Conservation (phyloP, 805 yeast genomes). For the Ogataea ramenticola region DNA sequence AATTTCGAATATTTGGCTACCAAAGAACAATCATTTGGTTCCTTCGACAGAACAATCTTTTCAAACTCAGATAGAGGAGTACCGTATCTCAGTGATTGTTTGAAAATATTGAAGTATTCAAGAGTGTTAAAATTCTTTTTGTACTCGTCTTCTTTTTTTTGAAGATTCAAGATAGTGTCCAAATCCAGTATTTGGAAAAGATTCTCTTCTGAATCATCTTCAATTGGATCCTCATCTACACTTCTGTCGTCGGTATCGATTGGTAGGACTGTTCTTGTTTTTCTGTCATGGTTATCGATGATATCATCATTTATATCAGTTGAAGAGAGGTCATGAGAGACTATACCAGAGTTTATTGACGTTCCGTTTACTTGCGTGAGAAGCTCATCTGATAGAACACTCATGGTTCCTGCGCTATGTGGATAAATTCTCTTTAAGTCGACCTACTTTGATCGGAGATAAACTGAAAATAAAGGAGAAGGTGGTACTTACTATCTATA, state of each 20-base stretch:
- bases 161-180: conserved; percentile 1
- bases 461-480: too few relatives aligned
- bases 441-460: too few relatives aligned
- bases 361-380: too few relatives aligned
- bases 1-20: conserved; percentile 39
- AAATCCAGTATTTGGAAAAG: neutral
- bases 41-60: conserved; percentile 28
- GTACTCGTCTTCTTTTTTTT: neutral
- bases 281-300: neutral
- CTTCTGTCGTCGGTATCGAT: neutral
- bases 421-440: too few relatives aligned
- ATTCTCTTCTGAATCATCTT: neutral
- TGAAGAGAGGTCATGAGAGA: too few relatives aligned
- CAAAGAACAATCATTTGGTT: conserved; percentile 50
- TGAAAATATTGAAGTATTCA: neutral
- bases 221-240: neutral
- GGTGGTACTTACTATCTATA: too few relatives aligned
- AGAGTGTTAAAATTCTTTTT: neutral
- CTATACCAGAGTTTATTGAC: too few relatives aligned
- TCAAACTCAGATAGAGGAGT: conserved; percentile 32
- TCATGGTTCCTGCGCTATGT: too few relatives aligned
- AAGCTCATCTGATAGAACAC: too few relatives aligned
- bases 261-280: neutral
- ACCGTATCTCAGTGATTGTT: conserved; percentile 1
- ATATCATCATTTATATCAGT: too few relatives aligned